Base-by-base conservation (phyloP, 1,284 basidiomycete genomes). In the Boletellus deceptivus region DNA sequence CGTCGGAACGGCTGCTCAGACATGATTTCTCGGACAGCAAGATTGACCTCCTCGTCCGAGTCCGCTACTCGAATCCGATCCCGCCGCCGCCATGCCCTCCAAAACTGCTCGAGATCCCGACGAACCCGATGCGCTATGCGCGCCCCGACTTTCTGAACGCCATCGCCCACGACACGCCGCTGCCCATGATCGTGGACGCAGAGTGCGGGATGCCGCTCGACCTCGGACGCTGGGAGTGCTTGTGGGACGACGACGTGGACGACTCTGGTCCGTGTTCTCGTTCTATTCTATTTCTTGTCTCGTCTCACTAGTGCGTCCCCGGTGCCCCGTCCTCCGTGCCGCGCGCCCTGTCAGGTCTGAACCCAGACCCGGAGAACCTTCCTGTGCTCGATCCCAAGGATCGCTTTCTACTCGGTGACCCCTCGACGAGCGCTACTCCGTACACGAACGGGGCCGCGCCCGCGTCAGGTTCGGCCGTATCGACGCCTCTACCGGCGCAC, bases 161-260 rank as follows among this genome's bases (percentile, higher is more conserved):
- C 17, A 74, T 97, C 38, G 88, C 89, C 1, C 83, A 86, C 44
- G 89, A 90, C 42, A 83, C 84, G 6, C 86, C 88, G 0, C 68
- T 96, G 10, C 93, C 94, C 0, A 93, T 98, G 90, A 86, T 97
- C 53, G 86, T 96, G 1, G 94, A 98, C 62, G 89, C 90, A 1
- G 94, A 98, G 67, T 87, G 88, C 62, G 94, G 94, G 1, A 95
- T 98, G 92, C 93, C 93, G 0, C 72, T 98, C 20, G 91, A 97
- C 65, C 70, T 96, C 43, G 86, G 89, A 20, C 78, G 79, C 53
- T 94, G 84, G 77, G 86, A 89, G 43, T 88, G 83, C 33, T 71
- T 92, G 17, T 93, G 92, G 90, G 86, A 89, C 48, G 88, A 90
- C 41, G 79, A 79, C 42, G 84, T 75, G 10, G 79, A 86, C 61